phyloP scores from a whole-genome alignment of 1,284 basidiomycete genomes.

The Cryptococcus jaspeensis region DNA sequence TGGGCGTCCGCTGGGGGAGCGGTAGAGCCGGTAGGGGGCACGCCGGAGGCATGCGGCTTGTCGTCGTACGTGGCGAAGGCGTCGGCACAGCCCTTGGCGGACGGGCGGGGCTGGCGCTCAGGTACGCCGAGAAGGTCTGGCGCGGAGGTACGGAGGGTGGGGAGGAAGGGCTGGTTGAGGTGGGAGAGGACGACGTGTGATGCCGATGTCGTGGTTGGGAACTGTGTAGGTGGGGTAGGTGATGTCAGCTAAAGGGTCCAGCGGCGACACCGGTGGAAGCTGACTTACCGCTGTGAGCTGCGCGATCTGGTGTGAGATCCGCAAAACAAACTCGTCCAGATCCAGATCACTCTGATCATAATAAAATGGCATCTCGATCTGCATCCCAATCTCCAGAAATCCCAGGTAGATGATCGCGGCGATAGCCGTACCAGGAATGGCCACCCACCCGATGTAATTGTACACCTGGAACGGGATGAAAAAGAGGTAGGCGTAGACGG shows the following conservation, averaged over 20 bases:
- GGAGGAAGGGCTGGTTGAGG: slow-evolving; percentile 39
- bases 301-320: slow-evolving; percentile 32
- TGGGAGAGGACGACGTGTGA: slow-evolving; percentile 28
- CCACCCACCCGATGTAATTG: slow-evolving; percentile 25
- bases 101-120: slow-evolving; percentile 17
- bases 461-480: slow-evolving; percentile 40
- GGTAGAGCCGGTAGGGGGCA: too few relatives aligned
- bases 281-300: slow-evolving; percentile 32
- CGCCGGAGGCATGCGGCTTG: too few relatives aligned
- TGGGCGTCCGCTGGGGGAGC: too few relatives aligned
- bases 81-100: slow-evolving; percentile 17
- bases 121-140: slow-evolving; percentile 26
- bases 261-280: not conserved
- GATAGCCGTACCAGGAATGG: slow-evolving; percentile 31
- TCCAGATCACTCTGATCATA: slow-evolving; percentile 40
- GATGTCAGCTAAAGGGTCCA: too few relatives aligned
- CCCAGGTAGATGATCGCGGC: slow-evolving; percentile 31
- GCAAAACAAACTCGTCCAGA: slow-evolving; percentile 32
- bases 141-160: slow-evolving; percentile 22
- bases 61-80: too few relatives aligned
- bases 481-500: slow-evolving; percentile 34
- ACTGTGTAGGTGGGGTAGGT: slow-evolving; percentile 12
- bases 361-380: slow-evolving; percentile 39
- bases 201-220: slow-evolving; percentile 29
- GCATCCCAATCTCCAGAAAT: slow-evolving; percentile 33